phyloP scores from a whole-genome alignment of 495 filamentous ascomycete species.

The Recurvomyces mirabilis region DNA sequence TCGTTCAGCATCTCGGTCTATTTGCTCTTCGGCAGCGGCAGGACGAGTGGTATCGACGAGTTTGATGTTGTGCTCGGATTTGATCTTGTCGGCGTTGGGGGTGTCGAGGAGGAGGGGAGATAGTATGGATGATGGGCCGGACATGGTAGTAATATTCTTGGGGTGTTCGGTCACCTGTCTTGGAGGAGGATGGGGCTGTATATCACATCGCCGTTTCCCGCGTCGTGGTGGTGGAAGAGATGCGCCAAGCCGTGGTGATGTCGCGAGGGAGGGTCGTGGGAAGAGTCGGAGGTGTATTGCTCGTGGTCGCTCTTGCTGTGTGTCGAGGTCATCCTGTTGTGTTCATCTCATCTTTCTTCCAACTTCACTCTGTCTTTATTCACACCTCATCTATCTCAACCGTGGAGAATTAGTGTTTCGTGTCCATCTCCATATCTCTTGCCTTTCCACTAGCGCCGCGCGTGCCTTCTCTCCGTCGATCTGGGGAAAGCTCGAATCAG shows the following conservation, averaged over 20 bases:
- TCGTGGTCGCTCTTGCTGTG: background rate
- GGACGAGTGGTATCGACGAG: constrained; percentile 42
- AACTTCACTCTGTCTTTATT: too few species aligned
- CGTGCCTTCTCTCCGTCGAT: too few species aligned
- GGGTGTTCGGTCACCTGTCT: constrained; percentile 9
- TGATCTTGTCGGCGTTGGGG: constrained; percentile 19
- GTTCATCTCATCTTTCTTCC: background rate
- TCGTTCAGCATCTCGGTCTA: too few species aligned
- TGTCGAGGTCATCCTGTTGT: background rate
- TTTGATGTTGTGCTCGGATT: constrained; percentile 52
- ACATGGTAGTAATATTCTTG: constrained; percentile 4
- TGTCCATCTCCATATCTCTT: too few species aligned
- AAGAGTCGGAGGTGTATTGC: background rate
- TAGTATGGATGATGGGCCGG: constrained; percentile 2
- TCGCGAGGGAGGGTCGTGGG: background rate
- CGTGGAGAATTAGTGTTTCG: too few species aligned
- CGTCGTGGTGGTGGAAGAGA: constrained; percentile 1
- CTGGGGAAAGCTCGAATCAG: too few species aligned
- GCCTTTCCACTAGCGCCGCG: too few species aligned
- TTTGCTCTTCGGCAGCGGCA: constrained; percentile 8
- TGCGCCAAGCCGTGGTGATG: background rate
- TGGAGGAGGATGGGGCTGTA: constrained; percentile 5
- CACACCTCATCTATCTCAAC: too few species aligned
- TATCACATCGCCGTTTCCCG: constrained; percentile 3
- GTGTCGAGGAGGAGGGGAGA: background rate